A percentile compares a stretch with the other conserved stretches of the same genome.
Conservation (phyloP, 352 stramenopile species). For the Phytophthora europaea region DNA sequence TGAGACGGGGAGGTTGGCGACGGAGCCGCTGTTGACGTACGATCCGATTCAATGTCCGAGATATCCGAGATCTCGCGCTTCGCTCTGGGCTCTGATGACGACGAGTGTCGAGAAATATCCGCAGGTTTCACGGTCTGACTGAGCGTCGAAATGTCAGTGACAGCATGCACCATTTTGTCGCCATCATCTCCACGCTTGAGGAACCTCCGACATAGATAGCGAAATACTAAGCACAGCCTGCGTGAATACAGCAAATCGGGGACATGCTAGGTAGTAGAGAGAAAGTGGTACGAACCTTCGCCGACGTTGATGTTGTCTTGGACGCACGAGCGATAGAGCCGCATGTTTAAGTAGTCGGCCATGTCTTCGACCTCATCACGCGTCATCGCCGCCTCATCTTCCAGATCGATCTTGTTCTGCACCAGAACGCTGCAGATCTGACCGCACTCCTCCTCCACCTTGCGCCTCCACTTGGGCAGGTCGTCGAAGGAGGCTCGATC, state of each 20-base stretch:
- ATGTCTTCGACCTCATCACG: constrained; percentile 72
- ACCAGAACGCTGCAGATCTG: constrained; percentile 74
- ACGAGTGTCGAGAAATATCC: constrained; percentile 23
- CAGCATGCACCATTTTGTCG: constrained; percentile 50
- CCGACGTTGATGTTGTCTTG: constrained; percentile 83
- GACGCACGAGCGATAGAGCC: constrained; percentile 70
- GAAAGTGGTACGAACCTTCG: constrained; percentile 46
- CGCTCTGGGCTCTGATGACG: constrained; percentile 27
- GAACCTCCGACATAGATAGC: constrained; percentile 63
- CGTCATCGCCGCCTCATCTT: constrained; percentile 70
- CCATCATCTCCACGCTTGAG: constrained; percentile 48
- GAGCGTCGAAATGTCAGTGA: constrained; percentile 65
- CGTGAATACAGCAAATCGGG: neutral
- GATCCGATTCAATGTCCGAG: constrained; percentile 47
- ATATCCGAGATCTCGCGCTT: constrained; percentile 53
- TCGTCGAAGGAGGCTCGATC: constrained; percentile 81
- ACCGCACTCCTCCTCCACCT: constrained; percentile 77
- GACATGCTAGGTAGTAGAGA: neutral
- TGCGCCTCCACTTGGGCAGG: constrained; percentile 74
- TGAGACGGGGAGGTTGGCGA: constrained; percentile 24
- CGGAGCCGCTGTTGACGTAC: constrained; percentile 29
- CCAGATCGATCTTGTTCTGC: constrained; percentile 82
- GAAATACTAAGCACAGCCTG: constrained; percentile 50
- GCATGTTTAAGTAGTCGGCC: constrained; percentile 64
- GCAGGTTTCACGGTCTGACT: constrained; percentile 41